Percentiles rank a stretch among this genome's conserved stretches.
Conservation (phyloP, 2,329 filamentous ascomycete genomes). For the Arthrobotrys musiformis region DNA sequence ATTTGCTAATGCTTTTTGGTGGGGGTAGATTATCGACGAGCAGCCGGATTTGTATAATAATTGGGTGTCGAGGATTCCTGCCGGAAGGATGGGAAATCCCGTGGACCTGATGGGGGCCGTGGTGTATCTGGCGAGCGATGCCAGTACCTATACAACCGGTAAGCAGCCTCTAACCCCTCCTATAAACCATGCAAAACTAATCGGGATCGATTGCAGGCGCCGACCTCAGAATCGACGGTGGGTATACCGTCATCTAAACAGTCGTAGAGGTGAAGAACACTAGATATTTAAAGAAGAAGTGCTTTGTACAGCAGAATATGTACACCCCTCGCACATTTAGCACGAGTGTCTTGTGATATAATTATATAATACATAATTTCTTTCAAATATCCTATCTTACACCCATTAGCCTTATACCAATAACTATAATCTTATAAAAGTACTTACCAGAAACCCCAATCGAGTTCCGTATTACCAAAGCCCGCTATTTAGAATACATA, state of each 20-base stretch:
- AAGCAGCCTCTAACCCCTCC: slow-evolving; percentile 61
- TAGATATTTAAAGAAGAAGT: not conserved
- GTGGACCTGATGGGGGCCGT: slow-evolving; percentile 94
- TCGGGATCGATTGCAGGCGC: slow-evolving; percentile 67
- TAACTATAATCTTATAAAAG: not conserved
- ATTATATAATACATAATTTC: slow-evolving; percentile 36
- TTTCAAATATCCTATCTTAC: not conserved
- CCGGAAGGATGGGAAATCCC: slow-evolving; percentile 91
- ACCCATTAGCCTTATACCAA: not conserved
- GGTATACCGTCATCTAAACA: slow-evolving; percentile 78
- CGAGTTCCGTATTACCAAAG: not conserved
- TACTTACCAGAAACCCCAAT: not conserved
- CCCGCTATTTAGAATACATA: not conserved
- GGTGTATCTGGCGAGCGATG: slow-evolving; percentile 84
- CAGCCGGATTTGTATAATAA: slow-evolving; percentile 88
- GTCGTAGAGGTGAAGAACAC: not conserved
- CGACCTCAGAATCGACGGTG: slow-evolving; percentile 83
- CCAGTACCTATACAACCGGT: slow-evolving; percentile 77
- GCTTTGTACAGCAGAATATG: not conserved
- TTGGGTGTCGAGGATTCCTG: slow-evolving; percentile 91
- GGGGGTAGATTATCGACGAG: slow-evolving; percentile 78
- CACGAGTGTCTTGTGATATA: slow-evolving; percentile 17
- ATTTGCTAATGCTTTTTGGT: not conserved
- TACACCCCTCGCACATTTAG: not conserved
- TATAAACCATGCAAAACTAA: not conserved